Base-by-base conservation (phyloP, 2,329 filamentous ascomycete genomes). In the Cladosporium sp. region DNA sequence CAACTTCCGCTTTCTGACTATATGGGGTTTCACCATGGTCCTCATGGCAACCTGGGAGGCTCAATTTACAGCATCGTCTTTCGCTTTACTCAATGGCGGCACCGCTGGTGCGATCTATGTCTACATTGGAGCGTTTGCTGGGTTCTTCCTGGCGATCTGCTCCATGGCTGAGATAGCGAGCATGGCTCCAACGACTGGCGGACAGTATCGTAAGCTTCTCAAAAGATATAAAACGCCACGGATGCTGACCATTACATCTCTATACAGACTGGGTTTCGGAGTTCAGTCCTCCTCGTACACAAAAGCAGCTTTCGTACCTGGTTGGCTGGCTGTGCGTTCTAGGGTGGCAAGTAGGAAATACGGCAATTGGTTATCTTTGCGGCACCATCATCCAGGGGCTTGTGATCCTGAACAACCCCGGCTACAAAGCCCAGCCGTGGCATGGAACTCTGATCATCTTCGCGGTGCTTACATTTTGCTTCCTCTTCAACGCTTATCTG, bases 321-420 rank as follows among this genome's bases (percentile, higher is more conserved):
- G 58, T 58, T 1, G 66, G 67, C 6, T 74, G 72, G 72, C 71
- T 71, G 61, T 68, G 64, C 4, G 69, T 70, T 0, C 65, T 74
- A 12, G 69, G 65, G 20, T 74, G 72, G 72, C 65, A 69, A 17
- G 71, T 72, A 15, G 66, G 66, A 51, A 66, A 68, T 6, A 69
- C 73, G 4, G 66, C 64, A 17, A 64, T 66, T 20, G 66, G 66
- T 0, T 76, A 72, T 42, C 63, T 76, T 19, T 64, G 67, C 19
- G 66, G 67, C 4, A 72, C 70, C 0, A 65, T 75, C 25, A 68
- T 76, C 49, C 66, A 74, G 58, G 68, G 68, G 15, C 65, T 74
- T 59, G 69, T 75, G 57, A 65, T 70, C n/a, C 65, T 76, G 8
- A 64, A 60, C 19, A 61, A 67, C 28, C 65, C 68, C 5, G 59